phyloP scores from a whole-genome alignment of 148 eudicot genomes.

The Agrostemma githago region DNA sequence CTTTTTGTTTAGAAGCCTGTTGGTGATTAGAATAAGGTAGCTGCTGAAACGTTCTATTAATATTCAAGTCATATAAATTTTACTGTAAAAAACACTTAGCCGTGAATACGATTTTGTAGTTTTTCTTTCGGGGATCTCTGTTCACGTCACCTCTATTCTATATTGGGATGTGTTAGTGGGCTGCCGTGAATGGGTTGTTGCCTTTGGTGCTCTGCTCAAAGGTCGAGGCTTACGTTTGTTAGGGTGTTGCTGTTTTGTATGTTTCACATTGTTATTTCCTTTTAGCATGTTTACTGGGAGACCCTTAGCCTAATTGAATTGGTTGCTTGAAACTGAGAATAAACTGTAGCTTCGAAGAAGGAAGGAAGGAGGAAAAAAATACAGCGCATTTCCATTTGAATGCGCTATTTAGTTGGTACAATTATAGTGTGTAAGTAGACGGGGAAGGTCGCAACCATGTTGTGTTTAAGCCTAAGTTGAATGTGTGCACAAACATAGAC shows the following conservation, averaged over 20 bases:
- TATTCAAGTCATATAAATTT: background rate
- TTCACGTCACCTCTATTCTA: background rate
- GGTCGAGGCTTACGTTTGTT: background rate
- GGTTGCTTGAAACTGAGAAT: too few species aligned
- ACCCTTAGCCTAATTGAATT: background rate
- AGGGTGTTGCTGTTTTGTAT: conserved; percentile 3
- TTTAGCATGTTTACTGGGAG: background rate
- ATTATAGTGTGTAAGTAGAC: too few species aligned
- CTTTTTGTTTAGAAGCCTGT: background rate
- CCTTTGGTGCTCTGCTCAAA: conserved; percentile 4
- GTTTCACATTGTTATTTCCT: background rate
- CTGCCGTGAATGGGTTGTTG: conserved; percentile 6
- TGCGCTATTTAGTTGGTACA: too few species aligned
- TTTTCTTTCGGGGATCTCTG: background rate
- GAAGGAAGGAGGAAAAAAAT: background rate
- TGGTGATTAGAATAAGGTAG: conserved; percentile 6
- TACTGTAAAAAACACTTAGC: background rate
- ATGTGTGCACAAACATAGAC: background rate
- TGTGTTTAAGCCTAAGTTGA: background rate
- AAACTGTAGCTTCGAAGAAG: background rate
- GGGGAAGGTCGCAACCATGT: too few species aligned
- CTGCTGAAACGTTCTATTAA: background rate
- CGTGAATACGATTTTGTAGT: background rate
- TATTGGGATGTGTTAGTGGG: conserved; percentile 7
- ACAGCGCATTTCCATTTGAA: background rate